Conservation (phyloP, 495 filamentous ascomycete genomes). For the Xylaria palmicola region DNA sequence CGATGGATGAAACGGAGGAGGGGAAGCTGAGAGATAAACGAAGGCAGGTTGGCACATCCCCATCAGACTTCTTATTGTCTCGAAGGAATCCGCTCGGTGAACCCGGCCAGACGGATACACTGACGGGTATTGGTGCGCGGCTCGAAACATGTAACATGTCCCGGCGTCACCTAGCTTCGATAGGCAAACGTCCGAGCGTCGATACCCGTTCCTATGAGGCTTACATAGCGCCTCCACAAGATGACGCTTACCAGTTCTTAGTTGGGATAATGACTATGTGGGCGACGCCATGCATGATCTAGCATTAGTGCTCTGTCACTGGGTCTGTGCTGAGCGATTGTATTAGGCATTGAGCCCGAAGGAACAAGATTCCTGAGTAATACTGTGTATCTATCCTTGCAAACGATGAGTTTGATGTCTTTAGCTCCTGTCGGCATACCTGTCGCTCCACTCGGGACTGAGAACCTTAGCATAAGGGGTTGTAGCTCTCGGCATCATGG, state of each 20-base stretch:
- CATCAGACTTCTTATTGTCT: not conserved
- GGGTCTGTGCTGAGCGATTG: not conserved
- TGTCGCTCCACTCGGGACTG: too few relatives aligned
- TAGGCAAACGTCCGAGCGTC: slow-evolving; percentile 5
- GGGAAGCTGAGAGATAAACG: too few relatives aligned
- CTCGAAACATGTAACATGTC: slow-evolving; percentile 10
- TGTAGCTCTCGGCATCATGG: too few relatives aligned
- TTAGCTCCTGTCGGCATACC: too few relatives aligned
- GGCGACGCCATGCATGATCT: not conserved
- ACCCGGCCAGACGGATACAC: not conserved
- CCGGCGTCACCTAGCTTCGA: not conserved
- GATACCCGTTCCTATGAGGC: not conserved
- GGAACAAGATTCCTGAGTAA: too few relatives aligned
- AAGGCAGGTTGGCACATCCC: not conserved
- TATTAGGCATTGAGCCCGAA: too few relatives aligned
- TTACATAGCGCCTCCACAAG: not conserved
- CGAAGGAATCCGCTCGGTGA: not conserved
- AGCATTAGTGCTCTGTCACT: slow-evolving; percentile 11
- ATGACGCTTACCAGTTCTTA: not conserved
- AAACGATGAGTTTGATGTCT: too few relatives aligned
- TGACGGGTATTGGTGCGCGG: slow-evolving; percentile 1
- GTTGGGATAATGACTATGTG: not conserved
- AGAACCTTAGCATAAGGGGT: too few relatives aligned
- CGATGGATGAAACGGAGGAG: not conserved
- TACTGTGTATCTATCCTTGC: too few relatives aligned